Conservation (phyloP, 257 asterid species). For the Ophiorrhiza pumila region DNA sequence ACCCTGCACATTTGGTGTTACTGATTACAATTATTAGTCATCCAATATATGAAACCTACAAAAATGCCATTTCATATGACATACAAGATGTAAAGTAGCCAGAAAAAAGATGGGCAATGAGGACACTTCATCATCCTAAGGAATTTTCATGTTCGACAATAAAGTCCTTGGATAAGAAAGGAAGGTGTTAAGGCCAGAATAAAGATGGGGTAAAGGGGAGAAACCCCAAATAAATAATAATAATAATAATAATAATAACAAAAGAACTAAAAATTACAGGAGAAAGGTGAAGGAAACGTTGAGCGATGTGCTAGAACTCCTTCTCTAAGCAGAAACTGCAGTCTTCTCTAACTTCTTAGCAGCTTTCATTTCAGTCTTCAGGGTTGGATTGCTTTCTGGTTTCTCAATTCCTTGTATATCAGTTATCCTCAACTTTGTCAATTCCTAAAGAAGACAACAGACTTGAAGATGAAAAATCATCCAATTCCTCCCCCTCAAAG, state of each 20-base stretch:
- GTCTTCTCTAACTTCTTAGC: conserved; percentile 34
- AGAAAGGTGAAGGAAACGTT: neutral
- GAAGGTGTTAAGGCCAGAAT: too few species aligned
- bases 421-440: conserved; percentile 86
- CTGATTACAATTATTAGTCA: too few species aligned
- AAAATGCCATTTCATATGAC: too few species aligned
- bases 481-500: neutral
- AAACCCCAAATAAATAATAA: too few species aligned
- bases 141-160: too few species aligned
- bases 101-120: too few species aligned
- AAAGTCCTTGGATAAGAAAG: too few species aligned
- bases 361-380: conserved; percentile 43
- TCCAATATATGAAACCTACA: neutral
- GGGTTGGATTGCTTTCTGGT: conserved; percentile 40
- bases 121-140: too few species aligned
- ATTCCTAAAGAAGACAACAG: conserved; percentile 47
- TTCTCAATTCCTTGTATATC: conserved; percentile 71
- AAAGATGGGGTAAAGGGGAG: too few species aligned
- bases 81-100: too few species aligned
- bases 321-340: conserved; percentile 42
- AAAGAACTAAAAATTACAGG: too few species aligned
- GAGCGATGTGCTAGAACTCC: neutral
- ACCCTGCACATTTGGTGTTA: neutral
- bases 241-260: too few species aligned
- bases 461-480: neutral